Base-by-base conservation (phyloP, 73 alveolate species). In the Tetrahymena borealis region DNA sequence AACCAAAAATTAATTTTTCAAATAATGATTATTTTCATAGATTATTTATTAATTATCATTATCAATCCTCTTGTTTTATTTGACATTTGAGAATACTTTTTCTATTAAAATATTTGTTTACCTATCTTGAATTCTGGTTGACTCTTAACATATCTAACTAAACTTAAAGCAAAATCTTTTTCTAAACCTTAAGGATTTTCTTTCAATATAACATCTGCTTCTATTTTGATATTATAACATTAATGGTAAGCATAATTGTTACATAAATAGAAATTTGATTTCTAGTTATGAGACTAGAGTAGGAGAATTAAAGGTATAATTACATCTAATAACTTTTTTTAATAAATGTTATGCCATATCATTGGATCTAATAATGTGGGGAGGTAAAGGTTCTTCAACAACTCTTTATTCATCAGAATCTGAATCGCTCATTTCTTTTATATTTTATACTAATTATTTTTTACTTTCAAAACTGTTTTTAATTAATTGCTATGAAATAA, bases 111-210 rank as follows among this genome's bases (percentile, higher is more conserved):
- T 42, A 33, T 20, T 39, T 31, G 11, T 79, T 39, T 93, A 93
- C 95, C 38, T 31, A 79, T 78, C 36, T 93, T 93, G 28, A 79
- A 93, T 93, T 85, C 90, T 40, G 78, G 93, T 39, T 93, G 32
- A 35, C 93, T 28, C 78, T 93, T 93, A 28, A 93, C 39, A 39
- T 5, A 90, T 40, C 79, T 93, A n/a, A 93, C 91, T 39, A 93
- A 93, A 79, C 79, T 92, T 7, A 93, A 91, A 93, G 93, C 90
- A 39, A 93, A 24, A 93, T 93, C 95, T 38, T 93, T 93, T 32
- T 93, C 95, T 39, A 93, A 36, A 16, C 85, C 85, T n/a, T 60
- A 60, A n/a, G 93, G 42, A 93, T 93, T 78, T 85, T 93, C 91
- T 41, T 93, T 38, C 35, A 79, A 39, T 42, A 93, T 39, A 10